Evolutionary conservation across 495 filamentous ascomycete genomes (phyloP), one percentile per base, ranked within the genome.

Genomic region (Aspergillus conjunctus): DNA sequence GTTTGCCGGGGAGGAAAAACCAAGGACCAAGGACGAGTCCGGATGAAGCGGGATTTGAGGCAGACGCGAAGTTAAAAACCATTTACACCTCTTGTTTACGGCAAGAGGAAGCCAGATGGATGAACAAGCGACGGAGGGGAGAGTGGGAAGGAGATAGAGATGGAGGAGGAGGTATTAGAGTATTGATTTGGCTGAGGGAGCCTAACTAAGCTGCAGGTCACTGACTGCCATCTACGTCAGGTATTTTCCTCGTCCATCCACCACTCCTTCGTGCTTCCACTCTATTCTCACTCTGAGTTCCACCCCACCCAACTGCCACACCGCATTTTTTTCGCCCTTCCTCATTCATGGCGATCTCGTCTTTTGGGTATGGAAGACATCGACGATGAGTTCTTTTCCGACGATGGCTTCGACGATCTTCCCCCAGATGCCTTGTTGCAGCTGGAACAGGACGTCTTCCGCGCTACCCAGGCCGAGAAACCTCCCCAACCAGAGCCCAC

Each of bases 351-450:
- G 76, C 77, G 68, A 68, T 58, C 61, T 63, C 61, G 31, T 31
- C 67, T 58, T 44, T 66, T 52, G 76, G 79, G 79, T 70, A 86
- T 86, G 83, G 83, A 83, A 68, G 75, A 76, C 61, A 75, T 74
- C 76, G 83, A 83, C 65, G 85, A 88, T 70, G 86, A 87, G 54
- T 81, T 79, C 68, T 88, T 87, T 73, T 85, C 79, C 61, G 88
- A 88, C 70, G 83, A 88, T 67, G 82, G 79, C 64, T 76, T 87
- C 62, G 85, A 86, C 65, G 77, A 75, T 56, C 70, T 88, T 49
- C 81, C 84, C 45, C 65, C 77, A 22, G 72, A 81, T 61, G 76
- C 81, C 14, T 73, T 85, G 51, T 69, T 75, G 44, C 73, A 83
- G 63, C 68, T 88, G 26, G 83, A 87, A 67, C 75, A 85, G 59